Evolutionary conservation across 495 filamentous ascomycete genomes (phyloP), one percentile per base, ranked within the genome.

Genomic region (Annulohypoxylon nitens): DNA sequence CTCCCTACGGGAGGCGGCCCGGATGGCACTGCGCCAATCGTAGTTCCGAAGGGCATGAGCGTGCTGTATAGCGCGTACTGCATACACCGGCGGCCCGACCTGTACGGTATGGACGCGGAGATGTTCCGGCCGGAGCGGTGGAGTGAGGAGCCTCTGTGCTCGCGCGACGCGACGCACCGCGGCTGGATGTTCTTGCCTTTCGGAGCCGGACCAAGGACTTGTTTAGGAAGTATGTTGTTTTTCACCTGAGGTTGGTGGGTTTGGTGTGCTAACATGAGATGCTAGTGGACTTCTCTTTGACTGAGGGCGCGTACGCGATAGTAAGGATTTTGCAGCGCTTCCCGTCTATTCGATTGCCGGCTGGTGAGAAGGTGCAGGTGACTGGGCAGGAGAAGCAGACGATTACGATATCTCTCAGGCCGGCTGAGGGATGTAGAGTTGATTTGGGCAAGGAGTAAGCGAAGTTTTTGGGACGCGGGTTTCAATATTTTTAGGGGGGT

Each of bases 71-170:
- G 82, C 16, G 83, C 85, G 0, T 87, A 88, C 73, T 78, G 85
- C 36, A 88, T 91, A 85, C 89, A 92, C 10, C 79, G 80, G 8
- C 88, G 90, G 59, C 86, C 87, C 2, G 75, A 82, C 33, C 82
- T 90, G 1, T 91, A 71, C 43, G 75, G 88, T 0, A 74, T 82
- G 2, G 86, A 89, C 65, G 86, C 83, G 0, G 81, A 85, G 3
- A 79, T 85, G 48, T 90, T 88, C 78, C 81, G 80, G 5, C 88
- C 88, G 0, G 87, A 89, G 70, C 75, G 88, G 14, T 88, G 88
- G 86, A 75, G 86, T 0, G 86, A 87, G 64, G 86, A 84, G 45
- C 63, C 63, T 2, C 63, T 67, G 2, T 41, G 59, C 25, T 72
- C 69, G n/a, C 59, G 57, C 33, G 63, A 72, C 30, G 34, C 39